Conservation (phyloP, 2,329 filamentous ascomycete genomes). For the Apiospora phragmitis region DNA sequence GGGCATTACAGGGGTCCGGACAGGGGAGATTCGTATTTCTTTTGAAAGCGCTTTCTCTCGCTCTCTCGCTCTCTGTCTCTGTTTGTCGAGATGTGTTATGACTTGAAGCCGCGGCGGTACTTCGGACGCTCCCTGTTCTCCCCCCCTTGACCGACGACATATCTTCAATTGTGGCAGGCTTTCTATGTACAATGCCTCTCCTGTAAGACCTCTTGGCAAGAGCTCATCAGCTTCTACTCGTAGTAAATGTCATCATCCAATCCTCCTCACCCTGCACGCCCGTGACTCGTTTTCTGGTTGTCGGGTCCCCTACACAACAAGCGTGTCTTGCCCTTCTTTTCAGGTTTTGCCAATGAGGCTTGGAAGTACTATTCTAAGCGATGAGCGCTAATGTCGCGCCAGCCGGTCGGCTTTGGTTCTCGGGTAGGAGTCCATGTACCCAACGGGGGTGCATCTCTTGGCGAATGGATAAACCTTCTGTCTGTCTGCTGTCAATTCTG, state of each 20-base stretch:
- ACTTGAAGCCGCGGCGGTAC: slow-evolving; percentile 3
- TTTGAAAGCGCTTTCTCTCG: background rate
- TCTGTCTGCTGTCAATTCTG: background rate
- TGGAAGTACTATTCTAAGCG: background rate
- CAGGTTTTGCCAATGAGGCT: background rate
- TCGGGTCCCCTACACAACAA: background rate
- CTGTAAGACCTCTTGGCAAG: background rate
- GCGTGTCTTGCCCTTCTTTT: background rate
- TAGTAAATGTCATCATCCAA: background rate
- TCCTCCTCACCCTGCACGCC: background rate
- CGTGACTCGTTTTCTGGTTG: background rate
- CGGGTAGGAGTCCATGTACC: background rate
- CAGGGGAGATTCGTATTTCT: background rate
- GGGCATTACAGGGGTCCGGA: background rate
- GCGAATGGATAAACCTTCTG: background rate
- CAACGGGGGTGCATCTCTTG: background rate
- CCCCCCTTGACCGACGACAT: background rate
- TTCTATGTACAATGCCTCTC: background rate
- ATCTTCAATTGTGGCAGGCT: background rate
- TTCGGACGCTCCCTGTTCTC: background rate
- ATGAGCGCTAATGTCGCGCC: slow-evolving; percentile 1
- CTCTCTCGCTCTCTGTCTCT: background rate
- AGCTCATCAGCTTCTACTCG: background rate
- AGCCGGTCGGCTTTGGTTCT: background rate
- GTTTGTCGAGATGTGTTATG: background rate